Conservation (phyloP, 2,329 filamentous ascomycete genomes). For the Epichloe hybrida region DNA sequence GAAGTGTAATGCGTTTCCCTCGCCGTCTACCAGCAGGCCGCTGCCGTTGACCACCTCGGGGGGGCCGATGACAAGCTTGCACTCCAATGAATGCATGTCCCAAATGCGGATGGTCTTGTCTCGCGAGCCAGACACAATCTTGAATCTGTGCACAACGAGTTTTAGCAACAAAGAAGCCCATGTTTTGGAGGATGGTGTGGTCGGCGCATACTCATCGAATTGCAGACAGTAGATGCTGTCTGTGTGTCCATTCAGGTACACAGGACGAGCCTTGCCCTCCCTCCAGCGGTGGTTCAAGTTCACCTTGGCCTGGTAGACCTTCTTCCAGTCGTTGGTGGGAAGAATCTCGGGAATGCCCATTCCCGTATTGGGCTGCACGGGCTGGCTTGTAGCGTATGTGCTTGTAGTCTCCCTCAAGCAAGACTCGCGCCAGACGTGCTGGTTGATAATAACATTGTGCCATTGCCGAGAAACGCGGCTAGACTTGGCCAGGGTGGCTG, state of each 20-base stretch:
- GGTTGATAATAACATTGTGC: constrained; percentile 33
- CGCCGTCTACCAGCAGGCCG: constrained; percentile 36
- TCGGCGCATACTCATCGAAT: constrained; percentile 69
- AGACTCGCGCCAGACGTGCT: constrained; percentile 50
- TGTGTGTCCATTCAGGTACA: constrained; percentile 84
- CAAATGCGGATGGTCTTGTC: constrained; percentile 93
- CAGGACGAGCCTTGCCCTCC: constrained; percentile 59
- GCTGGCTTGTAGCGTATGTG: constrained; percentile 44
- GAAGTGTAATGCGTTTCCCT: constrained; percentile 39
- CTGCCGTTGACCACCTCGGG: constrained; percentile 45
- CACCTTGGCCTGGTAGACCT: constrained; percentile 66
- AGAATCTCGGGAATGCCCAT: constrained; percentile 40
- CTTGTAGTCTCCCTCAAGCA: constrained; percentile 47
- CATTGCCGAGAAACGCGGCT: constrained; percentile 38
- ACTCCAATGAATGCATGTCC: constrained; percentile 83
- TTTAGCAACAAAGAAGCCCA: not conserved
- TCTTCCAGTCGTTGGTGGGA: constrained; percentile 68
- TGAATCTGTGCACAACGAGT: constrained; percentile 42
- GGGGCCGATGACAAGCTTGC: constrained; percentile 79
- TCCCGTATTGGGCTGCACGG: constrained; percentile 39
- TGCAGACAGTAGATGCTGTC: constrained; percentile 98
- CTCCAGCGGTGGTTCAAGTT: constrained; percentile 71
- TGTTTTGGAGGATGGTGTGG: not conserved
- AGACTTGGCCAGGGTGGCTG: constrained; percentile 33
- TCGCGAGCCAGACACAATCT: constrained; percentile 92